phyloP scores from a whole-genome alignment of 1,139 yeast genomes.

The Suhomyces guaymorum region DNA sequence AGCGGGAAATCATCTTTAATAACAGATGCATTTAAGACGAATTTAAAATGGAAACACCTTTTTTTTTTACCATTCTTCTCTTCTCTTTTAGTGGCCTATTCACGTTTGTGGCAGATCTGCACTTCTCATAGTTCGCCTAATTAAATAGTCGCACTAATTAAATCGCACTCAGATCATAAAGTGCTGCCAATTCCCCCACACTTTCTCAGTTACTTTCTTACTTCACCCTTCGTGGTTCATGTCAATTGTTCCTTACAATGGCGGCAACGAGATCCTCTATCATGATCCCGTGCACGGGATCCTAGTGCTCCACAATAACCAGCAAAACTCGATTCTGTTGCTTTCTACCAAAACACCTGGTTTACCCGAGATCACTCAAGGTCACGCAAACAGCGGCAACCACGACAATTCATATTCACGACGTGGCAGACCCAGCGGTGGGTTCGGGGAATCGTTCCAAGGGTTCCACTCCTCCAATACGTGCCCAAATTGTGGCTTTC shows the following conservation, averaged over 20 bases:
- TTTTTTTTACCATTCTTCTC: background rate
- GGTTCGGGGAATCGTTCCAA: background rate
- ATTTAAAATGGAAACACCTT: no score
- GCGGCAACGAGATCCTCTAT: slow-evolving; percentile 34
- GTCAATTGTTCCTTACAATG: slow-evolving; percentile 45
- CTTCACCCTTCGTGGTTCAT: no score
- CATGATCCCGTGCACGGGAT: slow-evolving; percentile 44
- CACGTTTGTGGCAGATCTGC: no score
- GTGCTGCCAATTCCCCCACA: no score
- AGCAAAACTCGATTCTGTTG: slow-evolving; percentile 42
- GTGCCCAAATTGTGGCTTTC: slow-evolving; percentile 50
- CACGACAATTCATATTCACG: no score
- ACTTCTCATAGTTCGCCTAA: no score
- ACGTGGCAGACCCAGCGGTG: background rate
- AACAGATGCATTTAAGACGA: no score
- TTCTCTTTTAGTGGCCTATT: background rate
- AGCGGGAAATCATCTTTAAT: no score
- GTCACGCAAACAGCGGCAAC: background rate
- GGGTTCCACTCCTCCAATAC: slow-evolving; percentile 5
- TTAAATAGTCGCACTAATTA: no score
- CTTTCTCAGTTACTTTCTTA: no score
- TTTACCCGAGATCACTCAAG: slow-evolving; percentile 1
- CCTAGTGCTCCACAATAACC: slow-evolving; percentile 46
- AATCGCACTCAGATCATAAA: no score
- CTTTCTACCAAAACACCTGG: slow-evolving; percentile 20